Evolutionary conservation across 1,284 basidiomycete species (phyloP).

Genomic region (Fomes fomentarius): DNA sequence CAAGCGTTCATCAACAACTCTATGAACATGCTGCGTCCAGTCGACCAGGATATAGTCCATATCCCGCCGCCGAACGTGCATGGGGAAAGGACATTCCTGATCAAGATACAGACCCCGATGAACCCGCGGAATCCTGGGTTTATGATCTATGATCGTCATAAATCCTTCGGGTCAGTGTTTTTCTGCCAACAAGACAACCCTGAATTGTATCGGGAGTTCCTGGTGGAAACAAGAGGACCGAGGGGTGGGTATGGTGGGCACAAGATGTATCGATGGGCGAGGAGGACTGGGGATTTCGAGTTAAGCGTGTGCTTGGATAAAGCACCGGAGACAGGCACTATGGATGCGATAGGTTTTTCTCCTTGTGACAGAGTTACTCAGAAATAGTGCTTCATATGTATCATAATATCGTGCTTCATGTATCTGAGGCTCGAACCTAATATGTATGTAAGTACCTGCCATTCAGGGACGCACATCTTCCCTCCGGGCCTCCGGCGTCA

Average conservation of each 20-base stretch:
- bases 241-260: conserved; percentile 23
- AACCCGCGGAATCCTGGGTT: conserved; percentile 20
- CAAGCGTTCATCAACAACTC: not conserved
- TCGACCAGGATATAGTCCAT: not conserved
- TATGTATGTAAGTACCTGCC: too few relatives aligned
- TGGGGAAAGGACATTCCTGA: conserved; percentile 40
- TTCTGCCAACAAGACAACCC: conserved; percentile 24
- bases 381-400: too few relatives aligned
- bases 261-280: conserved; percentile 39
- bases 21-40: not conserved
- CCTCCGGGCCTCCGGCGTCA: too few relatives aligned
- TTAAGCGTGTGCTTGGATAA: not conserved
- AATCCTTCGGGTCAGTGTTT: conserved; percentile 37
- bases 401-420: too few relatives aligned
- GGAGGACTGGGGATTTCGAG: conserved; percentile 14
- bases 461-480: too few relatives aligned
- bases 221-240: conserved; percentile 21
- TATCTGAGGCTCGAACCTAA: too few relatives aligned
- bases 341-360: not conserved
- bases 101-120: conserved; percentile 41
- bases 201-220: conserved; percentile 22
- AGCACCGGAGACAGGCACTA: not conserved
- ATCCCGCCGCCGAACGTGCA: conserved; percentile 37
- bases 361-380: not conserved
- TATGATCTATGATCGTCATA: conserved; percentile 45